Evolutionary conservation across 1,284 basidiomycete species (phyloP), one percentile per base, ranked within the genome.

Genomic region (Leccinum subspadiceum): DNA sequence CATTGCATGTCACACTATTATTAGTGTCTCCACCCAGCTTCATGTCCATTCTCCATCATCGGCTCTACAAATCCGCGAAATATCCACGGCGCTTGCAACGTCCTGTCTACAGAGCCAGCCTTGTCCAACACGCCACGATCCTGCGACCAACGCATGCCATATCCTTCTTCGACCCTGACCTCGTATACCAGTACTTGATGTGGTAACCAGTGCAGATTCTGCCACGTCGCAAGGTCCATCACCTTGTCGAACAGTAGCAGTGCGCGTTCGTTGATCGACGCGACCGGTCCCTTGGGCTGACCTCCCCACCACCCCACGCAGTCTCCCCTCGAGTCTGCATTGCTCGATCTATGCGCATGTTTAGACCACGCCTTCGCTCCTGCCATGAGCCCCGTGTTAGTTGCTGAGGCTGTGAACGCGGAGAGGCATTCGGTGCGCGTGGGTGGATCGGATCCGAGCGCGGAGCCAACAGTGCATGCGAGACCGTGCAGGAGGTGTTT

Each of bases 141-240:
- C 65, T 80, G 82, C 2, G 82, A 81, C 84, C 85, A 86, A 10
- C 85, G 75, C 83, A 86, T 83, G 1, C 84, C 85, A 72, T 86
- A 86, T 0, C 84, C 85, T 58, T 81, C 82, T 6, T 70, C 64
- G 20, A 84, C 79, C 55, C 84, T 74, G 9, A 79, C 76, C 66
- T 86, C 84, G 64, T 85, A 86, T 31, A 84, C 83, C 57, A 86
- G 66, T 15, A 85, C 73, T 44, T 76, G 72, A 65, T 85, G 84
- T 2, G 84, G 83, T 3, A 86, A 68, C 83, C 82, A 85, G 65
- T 86, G 84, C 39, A 86, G 60, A 70, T 86, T 86, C 56, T 76
- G 72, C 84, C 84, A 86, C 24, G 79, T 80, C 53, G 79, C 78
- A 6, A 65, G 64, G 54, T 79, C 70, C 73, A 81, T 76, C 58